A percentile compares a stretch with the other conserved stretches of the same genome.
Evolutionary conservation across 805 yeast species (phyloP).

Genomic region (Scheffersomyces stipitis): DNA sequence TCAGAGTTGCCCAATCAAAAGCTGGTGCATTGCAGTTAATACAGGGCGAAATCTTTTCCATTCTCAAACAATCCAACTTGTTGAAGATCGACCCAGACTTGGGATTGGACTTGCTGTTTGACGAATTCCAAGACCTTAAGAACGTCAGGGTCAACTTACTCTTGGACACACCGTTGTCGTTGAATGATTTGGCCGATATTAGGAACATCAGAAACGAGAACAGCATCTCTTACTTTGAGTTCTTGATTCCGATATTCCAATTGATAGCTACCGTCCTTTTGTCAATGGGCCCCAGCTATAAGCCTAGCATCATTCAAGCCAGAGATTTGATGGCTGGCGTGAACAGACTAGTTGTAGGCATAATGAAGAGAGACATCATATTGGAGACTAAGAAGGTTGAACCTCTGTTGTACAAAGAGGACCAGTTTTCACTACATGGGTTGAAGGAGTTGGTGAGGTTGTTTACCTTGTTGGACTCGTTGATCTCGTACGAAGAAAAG

Average conservation of each 20-base stretch:
- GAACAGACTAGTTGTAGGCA: conserved; percentile 57
- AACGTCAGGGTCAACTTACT: conserved; percentile 47
- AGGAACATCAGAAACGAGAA: conserved; percentile 9
- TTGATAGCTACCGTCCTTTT: conserved; percentile 64
- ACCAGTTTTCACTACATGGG: conserved; percentile 31
- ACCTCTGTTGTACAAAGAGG: conserved; percentile 18
- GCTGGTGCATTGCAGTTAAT: conserved; percentile 75
- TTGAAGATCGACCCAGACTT: conserved; percentile 75
- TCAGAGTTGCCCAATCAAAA: conserved; percentile 73
- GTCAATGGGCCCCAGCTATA: conserved; percentile 77
- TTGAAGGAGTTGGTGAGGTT: conserved; percentile 55
- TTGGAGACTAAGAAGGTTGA: conserved; percentile 21
- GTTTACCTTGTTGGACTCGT: conserved; percentile 52
- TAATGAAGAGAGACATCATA: conserved; percentile 57
- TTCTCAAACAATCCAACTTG: conserved; percentile 56
- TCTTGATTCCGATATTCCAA: conserved; percentile 73
- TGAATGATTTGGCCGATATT: conserved; percentile 16
- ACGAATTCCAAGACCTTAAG: conserved; percentile 19
- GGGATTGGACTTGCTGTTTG: conserved; percentile 57
- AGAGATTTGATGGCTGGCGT: conserved; percentile 51
- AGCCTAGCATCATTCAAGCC: conserved; percentile 54
- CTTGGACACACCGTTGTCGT: conserved; percentile 51
- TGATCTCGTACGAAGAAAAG: conserved; percentile 21
- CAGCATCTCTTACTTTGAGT: conserved; percentile 58
- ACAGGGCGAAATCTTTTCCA: conserved; percentile 69